Evolutionary conservation across 768 basidiomycete species (phyloP).

Genomic region (Rhizopogon roseolus): DNA sequence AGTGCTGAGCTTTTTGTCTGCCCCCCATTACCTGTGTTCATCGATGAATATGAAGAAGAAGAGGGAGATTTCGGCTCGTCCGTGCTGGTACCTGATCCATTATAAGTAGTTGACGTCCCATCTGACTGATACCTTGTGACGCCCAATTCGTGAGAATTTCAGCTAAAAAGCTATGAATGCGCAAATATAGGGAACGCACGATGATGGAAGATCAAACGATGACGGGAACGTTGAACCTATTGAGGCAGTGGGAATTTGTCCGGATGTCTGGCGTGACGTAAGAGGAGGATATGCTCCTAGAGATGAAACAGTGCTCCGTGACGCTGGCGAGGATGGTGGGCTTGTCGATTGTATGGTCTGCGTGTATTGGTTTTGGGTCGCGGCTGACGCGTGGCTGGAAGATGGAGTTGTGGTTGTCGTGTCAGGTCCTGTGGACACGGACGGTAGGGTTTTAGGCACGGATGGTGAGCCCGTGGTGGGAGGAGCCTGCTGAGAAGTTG

Average conservation of each 20-base stretch:
- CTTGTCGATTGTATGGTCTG: neutral
- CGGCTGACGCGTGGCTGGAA: neutral
- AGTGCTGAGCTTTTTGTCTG: neutral
- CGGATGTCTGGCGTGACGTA: neutral
- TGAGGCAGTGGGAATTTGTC: neutral
- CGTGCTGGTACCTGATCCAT: neutral
- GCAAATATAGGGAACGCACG: conserved; percentile 1
- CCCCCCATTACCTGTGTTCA: neutral
- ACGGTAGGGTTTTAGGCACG: neutral
- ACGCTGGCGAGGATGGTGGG: neutral
- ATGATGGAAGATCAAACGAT: neutral
- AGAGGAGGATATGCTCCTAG: neutral
- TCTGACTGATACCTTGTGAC: conserved; percentile 1
- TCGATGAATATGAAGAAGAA: neutral
- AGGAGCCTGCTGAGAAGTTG: too few species aligned
- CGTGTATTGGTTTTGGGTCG: neutral
- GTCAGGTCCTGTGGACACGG: neutral
- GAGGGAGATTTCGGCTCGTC: neutral
- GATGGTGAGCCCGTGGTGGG: neutral
- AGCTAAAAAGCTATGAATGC: neutral
- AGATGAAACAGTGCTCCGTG: neutral
- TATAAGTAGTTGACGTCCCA: neutral
- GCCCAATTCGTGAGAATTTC: neutral
- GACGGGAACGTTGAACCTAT: neutral
- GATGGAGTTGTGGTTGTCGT: neutral